Evolutionary conservation across 148 eudicot genomes (phyloP).

Genomic region (Dianthus caryophyllus): DNA sequence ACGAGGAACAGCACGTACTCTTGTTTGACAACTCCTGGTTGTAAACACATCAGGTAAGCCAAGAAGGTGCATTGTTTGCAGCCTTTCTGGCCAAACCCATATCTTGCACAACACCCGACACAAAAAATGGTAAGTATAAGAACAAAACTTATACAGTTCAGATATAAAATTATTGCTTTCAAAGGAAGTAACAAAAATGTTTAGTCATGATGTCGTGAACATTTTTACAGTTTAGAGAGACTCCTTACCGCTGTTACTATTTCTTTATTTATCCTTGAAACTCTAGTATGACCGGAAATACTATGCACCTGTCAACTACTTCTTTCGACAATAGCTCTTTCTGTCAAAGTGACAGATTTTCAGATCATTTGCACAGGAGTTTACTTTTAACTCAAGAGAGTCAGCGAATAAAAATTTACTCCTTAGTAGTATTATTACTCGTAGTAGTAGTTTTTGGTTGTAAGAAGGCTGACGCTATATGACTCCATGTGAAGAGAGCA

Average conservation of each 20-base stretch:
- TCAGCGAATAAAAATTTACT: no score
- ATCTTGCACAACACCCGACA: constrained; percentile 33
- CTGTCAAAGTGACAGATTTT: background rate
- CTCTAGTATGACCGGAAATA: no score
- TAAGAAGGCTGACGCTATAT: no score
- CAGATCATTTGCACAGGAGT: background rate
- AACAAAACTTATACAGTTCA: no score
- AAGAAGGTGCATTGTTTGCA: constrained; percentile 73
- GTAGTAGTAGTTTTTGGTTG: no score
- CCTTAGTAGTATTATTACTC: no score
- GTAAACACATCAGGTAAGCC: constrained; percentile 62
- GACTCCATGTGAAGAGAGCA: no score
- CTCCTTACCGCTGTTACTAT: background rate
- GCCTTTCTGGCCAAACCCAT: constrained; percentile 90
- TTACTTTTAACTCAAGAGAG: background rate
- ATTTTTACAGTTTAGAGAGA: background rate
- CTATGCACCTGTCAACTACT: background rate
- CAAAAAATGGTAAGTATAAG: background rate
- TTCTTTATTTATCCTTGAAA: background rate
- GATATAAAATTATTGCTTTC: no score
- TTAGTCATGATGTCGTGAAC: background rate
- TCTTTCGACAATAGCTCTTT: background rate
- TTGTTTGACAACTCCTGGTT: constrained; percentile 53
- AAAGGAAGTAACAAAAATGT: background rate
- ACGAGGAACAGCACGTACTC: constrained; percentile 76